phyloP scores from a whole-genome alignment of 768 basidiomycete species.

The Mycena sanguinolenta region DNA sequence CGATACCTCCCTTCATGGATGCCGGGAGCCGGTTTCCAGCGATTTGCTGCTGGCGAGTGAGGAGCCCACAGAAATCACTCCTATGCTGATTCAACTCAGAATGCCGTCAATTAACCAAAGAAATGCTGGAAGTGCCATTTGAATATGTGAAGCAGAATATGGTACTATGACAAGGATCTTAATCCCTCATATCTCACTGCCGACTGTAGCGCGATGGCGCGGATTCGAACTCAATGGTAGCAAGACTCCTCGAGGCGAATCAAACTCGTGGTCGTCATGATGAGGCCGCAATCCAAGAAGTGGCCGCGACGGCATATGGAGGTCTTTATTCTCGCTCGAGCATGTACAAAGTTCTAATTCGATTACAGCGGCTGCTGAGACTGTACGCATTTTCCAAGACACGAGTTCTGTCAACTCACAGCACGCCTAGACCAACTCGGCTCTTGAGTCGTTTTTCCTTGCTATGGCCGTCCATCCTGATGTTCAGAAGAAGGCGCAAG shows the following conservation, averaged over 20 bases:
- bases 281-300: too few species aligned
- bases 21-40: conserved; percentile 35
- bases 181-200: neutral
- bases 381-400: conserved; percentile 25
- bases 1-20: conserved; percentile 52
- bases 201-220: conserved; percentile 10
- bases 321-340: conserved; percentile 38
- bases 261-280: too few species aligned
- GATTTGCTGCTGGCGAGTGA: too few species aligned
- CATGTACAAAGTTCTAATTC: conserved; percentile 24
- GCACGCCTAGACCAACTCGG: neutral
- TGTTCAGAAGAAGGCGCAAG: too few species aligned
- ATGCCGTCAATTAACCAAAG: conserved; percentile 8
- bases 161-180: conserved; percentile 1
- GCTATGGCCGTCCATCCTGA: conserved; percentile 10
- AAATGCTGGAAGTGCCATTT: too few species aligned
- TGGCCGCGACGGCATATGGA: too few species aligned
- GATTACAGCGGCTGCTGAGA: conserved; percentile 37
- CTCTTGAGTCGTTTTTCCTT: neutral
- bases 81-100: conserved; percentile 4
- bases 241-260: too few species aligned
- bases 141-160: too few species aligned
- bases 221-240: conserved; percentile 24
- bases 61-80: conserved; percentile 15
- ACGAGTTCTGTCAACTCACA: neutral